Evolutionary conservation across 2,329 filamentous ascomycete genomes (phyloP), one percentile per base, ranked within the genome.

Genomic region (Penicillium griseofulvum): DNA sequence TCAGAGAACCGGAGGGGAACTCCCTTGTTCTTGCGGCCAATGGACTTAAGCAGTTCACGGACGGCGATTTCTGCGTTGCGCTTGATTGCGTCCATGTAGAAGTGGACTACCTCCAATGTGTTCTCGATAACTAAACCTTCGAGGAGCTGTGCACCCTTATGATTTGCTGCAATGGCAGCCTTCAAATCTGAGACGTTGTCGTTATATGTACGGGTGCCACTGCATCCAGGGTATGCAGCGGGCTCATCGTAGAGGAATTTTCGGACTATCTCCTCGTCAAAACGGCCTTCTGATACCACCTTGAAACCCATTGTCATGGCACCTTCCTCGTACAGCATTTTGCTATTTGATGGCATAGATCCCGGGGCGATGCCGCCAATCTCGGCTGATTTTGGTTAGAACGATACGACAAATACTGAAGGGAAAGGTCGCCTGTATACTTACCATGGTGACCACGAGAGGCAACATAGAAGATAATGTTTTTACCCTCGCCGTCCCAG

Each of bases 281-380:
- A 92, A 2, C 38, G 33, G n/a, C 89, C 89, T 65, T 87, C 83
- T 2, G 83, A 85, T 2, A 92, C 88, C 0, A 93, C 78, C 73
- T 90, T 89, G 60, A 83, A 79, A 2, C 75, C 77, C 64, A 82
- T 80, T 62, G 83, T 83, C 5, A 78, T 74, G 4, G 81, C 81
- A 12, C 81, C 81, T 73, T 84, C 81, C 67, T 84, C 56, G 11
- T 36, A 55, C 0, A 59, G 43, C 24, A 39, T 41, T 17, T 57
- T 68, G 8, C 65, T 68, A n/a, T 76, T 77, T 3, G 78, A 75
- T 84, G 90, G 90, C 90, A 94, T 94, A 1, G 86, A 90, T 0
- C 90, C 90, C 0, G 90, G 88, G 0, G 91, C 79, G 44, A 92
- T 91, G 7, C 90, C 90, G 10, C 90, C 90, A 58, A 94, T 93